phyloP scores from a whole-genome alignment of 352 stramenopile species.

The Phytopythium ostracodes region DNA sequence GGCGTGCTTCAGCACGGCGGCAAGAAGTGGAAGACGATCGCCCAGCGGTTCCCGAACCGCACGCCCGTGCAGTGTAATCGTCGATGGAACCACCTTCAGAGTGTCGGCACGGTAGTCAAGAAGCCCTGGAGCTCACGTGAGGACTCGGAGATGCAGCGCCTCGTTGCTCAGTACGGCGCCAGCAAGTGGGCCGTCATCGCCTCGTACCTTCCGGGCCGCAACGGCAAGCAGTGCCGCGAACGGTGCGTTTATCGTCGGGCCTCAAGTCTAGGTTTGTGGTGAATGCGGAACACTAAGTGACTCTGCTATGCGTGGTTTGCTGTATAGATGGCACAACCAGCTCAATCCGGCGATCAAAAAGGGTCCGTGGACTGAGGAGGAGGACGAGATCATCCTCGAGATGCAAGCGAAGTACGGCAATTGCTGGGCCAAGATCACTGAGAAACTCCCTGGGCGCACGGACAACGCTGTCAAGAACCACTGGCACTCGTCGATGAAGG shows the following conservation, averaged over 20 bases:
- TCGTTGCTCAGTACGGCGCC: slow-evolving; percentile 51
- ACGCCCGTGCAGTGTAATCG: slow-evolving; percentile 51
- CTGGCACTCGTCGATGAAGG: slow-evolving; percentile 89
- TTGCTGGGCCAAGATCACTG: slow-evolving; percentile 97
- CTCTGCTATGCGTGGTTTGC: not conserved
- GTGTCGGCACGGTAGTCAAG: slow-evolving; percentile 56
- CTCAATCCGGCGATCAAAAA: slow-evolving; percentile 80
- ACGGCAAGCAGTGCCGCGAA: slow-evolving; percentile 88
- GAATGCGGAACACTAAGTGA: not conserved
- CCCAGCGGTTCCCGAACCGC: slow-evolving; percentile 41
- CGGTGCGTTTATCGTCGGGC: slow-evolving; percentile 11
- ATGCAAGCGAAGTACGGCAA: slow-evolving; percentile 91
- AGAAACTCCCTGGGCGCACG: slow-evolving; percentile 91
- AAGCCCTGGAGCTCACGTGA: slow-evolving; percentile 59
- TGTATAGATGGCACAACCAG: slow-evolving; percentile 79
- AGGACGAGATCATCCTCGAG: slow-evolving; percentile 82
- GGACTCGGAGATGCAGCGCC: slow-evolving; percentile 55
- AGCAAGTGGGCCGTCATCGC: slow-evolving; percentile 84
- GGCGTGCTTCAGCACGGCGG: slow-evolving; percentile 68
- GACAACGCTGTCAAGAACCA: slow-evolving; percentile 99
- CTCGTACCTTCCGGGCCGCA: slow-evolving; percentile 73
- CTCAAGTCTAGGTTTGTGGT: slow-evolving; percentile 10
- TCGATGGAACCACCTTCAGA: slow-evolving; percentile 71
- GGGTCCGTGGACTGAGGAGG: slow-evolving; percentile 69
- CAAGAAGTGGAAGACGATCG: slow-evolving; percentile 79